These are phyloP conservation scores for Phaeotremella fagi DNA, from an alignment of 768 basidiomycete genomes.

Conservation along the genomic window DNA sequence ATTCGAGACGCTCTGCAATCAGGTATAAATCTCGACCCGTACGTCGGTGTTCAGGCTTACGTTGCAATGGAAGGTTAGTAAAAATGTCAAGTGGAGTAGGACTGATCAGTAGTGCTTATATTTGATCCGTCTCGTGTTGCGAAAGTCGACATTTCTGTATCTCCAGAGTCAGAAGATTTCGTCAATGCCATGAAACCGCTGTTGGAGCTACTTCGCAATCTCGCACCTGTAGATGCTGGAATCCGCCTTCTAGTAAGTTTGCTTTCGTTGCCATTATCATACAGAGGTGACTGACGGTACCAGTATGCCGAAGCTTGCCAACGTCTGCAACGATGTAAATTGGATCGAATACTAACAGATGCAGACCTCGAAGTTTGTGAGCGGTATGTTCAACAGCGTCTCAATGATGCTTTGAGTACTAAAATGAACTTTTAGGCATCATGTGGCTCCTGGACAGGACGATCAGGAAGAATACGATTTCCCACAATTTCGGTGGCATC, in stretches of 20 bases:
- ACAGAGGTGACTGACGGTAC: too few relatives aligned
- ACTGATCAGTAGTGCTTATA: not conserved
- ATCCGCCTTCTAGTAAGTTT: not conserved
- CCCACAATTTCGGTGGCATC: too few relatives aligned
- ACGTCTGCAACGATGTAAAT: too few relatives aligned
- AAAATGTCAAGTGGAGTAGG: not conserved
- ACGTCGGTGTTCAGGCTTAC: conserved; percentile 3
- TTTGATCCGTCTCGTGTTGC: not conserved
- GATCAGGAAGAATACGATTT: too few relatives aligned
- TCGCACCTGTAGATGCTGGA: not conserved
- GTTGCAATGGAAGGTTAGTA: conserved; percentile 4
- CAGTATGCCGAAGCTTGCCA: not conserved
- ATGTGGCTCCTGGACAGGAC: too few relatives aligned
- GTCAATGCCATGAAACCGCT: not conserved
- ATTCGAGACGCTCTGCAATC: conserved; percentile 1
- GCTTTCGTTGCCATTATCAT: too few relatives aligned
- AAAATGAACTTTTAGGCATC: too few relatives aligned
- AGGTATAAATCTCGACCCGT: conserved; percentile 3
- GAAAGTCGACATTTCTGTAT: not conserved
- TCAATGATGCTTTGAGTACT: too few relatives aligned
- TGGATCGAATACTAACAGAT: too few relatives aligned
- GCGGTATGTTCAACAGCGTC: too few relatives aligned
- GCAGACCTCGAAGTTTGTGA: too few relatives aligned
- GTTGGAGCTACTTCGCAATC: not conserved
- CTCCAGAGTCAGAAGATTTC: not conserved